Evolutionary conservation across 257 asterid genomes (phyloP), one percentile per base, ranked within the genome.

Genomic region (Marsdenia floribunda): DNA sequence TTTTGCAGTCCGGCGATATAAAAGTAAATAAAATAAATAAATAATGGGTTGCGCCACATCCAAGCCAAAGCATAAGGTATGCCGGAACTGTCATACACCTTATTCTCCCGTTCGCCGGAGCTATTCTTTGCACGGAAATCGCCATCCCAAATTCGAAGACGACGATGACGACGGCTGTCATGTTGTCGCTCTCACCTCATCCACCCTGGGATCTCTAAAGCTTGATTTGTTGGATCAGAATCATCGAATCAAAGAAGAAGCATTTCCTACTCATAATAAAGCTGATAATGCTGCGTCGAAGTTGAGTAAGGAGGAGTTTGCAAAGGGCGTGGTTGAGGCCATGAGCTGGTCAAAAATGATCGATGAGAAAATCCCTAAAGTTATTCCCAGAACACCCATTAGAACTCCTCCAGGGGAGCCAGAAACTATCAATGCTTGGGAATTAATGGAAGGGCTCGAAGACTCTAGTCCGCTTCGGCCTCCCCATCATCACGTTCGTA

Each of bases 21-120:
- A 1, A 29, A 29, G n/a, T n/a, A 8, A 44, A 8, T 44, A 44
- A 44, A 44, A 42, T 4, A 6, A 44, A 44, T 35, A 65, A 66
- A 47, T 38, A 63, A 93, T 94, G 99, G 99, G 99, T 29, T 94
- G 99, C 78, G 91, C 89, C 9, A 71, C 91, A 70, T 94, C 99
- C 75, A 94, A 89, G 79, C 77, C 53, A 18, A 70, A 50, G 38
- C 42, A 50, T 14, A 85, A 71, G 58, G 83, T 88, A 1, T 94
- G 99, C 81, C 86, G 78, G 83, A 89, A 89, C 14, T 94, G 97
- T 84, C 82, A 82, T 61, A 81, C 74, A 3, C 82, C 89, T 0
- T 87, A 75, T 76, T 82, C 90, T 46, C 96, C 96, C 82, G 90
- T 85, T 69, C 83, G 92, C 80, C 87, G 97, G 87, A 92, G 97